Evolutionary conservation across 768 basidiomycete genomes (phyloP), one percentile per base, ranked within the genome.

Genomic region (Zangia roseola): DNA sequence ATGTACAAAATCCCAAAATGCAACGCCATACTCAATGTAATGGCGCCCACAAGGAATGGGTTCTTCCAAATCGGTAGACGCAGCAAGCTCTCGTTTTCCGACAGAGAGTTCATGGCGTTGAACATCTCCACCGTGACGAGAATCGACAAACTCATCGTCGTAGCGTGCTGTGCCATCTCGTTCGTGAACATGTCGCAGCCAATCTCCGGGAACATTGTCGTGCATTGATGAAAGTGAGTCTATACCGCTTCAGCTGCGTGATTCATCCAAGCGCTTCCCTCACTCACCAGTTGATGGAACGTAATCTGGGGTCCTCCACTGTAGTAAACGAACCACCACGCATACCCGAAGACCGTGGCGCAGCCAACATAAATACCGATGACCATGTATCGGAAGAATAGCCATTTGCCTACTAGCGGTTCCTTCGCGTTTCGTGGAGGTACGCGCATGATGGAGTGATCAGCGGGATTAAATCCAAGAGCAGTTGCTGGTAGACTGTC

Each of bases 291-390:
- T 70, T 99, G 91, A 62, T 91, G 75, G 76, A 89, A 97, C 4
- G 89, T 78, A 61, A 99, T 97, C 63, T 94, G 91, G 5, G 95
- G 95, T 1, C 95, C 95, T 39, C 80, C 87, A 14, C 78, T 61
- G 68, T 97, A 97, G 69, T 84, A 88, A 61, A 95, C 74, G 74
- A 99, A 99, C 95, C 95, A 98, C 95, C 95, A 99, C 0, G 93
- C 95, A 63, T 99, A 99, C 40, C 94, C 95, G 57, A 88, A 92
- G 21, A 99, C 95, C 21, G 95, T 98, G 5, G 93, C 94, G 47
- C 83, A 82, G 25, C 95, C 95, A 45, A 99, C 95, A 61, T 98
- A 99, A 43, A 80, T 78, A 10, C 95, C 95, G 50, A 99, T 82
- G 45, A 97, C 79, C 77, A 97, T 73, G 71, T 98, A 99, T 43